Evolutionary conservation across 2,329 filamentous ascomycete genomes (phyloP).

Genomic region (Beauveria sp.): DNA sequence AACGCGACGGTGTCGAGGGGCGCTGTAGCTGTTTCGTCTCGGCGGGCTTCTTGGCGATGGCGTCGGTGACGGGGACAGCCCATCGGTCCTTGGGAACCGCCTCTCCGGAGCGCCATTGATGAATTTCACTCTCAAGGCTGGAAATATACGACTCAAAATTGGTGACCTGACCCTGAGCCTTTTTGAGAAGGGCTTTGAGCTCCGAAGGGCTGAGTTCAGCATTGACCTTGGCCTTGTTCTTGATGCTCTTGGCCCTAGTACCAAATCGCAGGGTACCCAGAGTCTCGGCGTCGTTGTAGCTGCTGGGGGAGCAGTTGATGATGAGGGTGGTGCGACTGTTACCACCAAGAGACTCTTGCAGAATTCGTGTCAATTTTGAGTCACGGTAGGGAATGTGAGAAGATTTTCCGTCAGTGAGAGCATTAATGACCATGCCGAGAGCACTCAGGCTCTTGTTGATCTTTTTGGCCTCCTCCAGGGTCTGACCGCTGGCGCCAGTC

Average conservation of each 20-base stretch:
- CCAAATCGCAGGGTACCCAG: conserved; percentile 88
- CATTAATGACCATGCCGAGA: conserved; percentile 97
- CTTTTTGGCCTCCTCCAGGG: conserved; percentile 96
- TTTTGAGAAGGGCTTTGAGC: conserved; percentile 86
- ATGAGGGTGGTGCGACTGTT: conserved; percentile 98
- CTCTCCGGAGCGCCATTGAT: conserved; percentile 81
- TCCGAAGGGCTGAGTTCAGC: conserved; percentile 93
- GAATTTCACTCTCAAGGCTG: conserved; percentile 75
- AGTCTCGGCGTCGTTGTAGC: conserved; percentile 95
- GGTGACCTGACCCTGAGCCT: conserved; percentile 81
- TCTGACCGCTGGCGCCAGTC: conserved; percentile 94
- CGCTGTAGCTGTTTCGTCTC: conserved; percentile 31
- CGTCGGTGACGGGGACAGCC: conserved; percentile 55
- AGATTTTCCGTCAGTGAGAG: conserved; percentile 93
- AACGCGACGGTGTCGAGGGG: conserved; percentile 45
- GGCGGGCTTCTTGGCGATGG: conserved; percentile 32
- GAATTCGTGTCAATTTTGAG: conserved; percentile 91
- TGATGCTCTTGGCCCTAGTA: conserved; percentile 94
- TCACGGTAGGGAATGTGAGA: conserved; percentile 94
- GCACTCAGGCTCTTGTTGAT: conserved; percentile 99
- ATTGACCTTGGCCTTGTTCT: conserved; percentile 99
- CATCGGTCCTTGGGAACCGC: conserved; percentile 82
- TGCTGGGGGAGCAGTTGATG: conserved; percentile 98
- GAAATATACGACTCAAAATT: conserved; percentile 83
- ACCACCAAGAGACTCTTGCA: conserved; percentile 95